Evolutionary conservation across 495 filamentous ascomycete genomes (phyloP), one percentile per base, ranked within the genome.

Genomic region (Lindgomyces ingoldianus): DNA sequence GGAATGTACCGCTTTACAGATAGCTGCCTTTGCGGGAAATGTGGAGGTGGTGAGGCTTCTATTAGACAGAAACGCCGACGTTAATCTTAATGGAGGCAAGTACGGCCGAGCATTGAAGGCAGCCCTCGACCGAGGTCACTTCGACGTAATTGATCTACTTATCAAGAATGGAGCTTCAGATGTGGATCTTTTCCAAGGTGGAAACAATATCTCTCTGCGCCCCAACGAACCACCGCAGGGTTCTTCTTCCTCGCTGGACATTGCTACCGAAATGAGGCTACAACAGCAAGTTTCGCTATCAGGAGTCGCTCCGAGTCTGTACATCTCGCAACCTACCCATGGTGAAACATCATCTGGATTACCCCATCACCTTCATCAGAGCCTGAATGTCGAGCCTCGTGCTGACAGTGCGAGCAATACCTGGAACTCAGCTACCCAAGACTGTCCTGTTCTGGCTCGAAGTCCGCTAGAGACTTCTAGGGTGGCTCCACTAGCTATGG

Each of bases 81-180:
- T 53, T 24, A 56, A 61, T 36, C 25, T 59, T 19, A 25, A 30
- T 10, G 55, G 55, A 14, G 55, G 55, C 16, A 59, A 59, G 27
- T 59, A 59, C 19, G 39, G 55, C 19, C 36, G 44, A n/a, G 55
- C 55, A 6, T 11, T 59, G 44, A 25, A 45, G 6, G 55, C 41
- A 49, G 55, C 55, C 11, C 22, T 18, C 16, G 24, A 6, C 3
- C 24, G 26, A 39, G 44, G 45, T 8, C 27, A 41, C 47, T 21
- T 57, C 19, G 22, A 36, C 26, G 55, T 42, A 3, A 29, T 61
- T 10, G 36, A 52, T 4, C 19, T 63, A 57, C 52, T 63, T 4
- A 25, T 61, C 18, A 29, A 55, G 45, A 52, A 58, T 8, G 55
- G 55, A 2, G 55, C 55, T 4, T 6, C 55, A 26, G 39, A 59